A percentile compares a stretch with the other conserved stretches of the same genome.
Conservation (phyloP, 371 early-diverging fungal species). For the Haplosporangium sp. region DNA sequence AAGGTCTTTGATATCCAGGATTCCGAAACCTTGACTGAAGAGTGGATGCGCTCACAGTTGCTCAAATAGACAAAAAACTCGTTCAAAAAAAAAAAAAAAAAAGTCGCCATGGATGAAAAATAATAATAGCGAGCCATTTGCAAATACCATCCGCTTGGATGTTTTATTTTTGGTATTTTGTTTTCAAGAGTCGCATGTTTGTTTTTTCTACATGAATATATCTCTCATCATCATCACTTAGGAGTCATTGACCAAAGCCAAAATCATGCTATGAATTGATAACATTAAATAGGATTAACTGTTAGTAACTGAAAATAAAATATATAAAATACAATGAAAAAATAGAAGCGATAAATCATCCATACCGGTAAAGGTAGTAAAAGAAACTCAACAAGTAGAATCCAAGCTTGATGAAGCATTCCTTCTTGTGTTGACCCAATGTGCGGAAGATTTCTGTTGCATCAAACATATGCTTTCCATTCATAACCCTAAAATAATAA, state of each 20-base stretch:
- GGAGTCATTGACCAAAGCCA: constrained; percentile 49
- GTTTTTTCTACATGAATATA: too few species aligned
- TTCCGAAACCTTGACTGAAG: constrained; percentile 63
- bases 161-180: not conserved
- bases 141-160: not conserved
- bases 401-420: constrained; percentile 94
- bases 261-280: constrained; percentile 33
- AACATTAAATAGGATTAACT: not conserved
- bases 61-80: constrained; percentile 9
- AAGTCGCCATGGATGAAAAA: not conserved
- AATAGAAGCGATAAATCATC: too few species aligned
- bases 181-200: too few species aligned
- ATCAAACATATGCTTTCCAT: constrained; percentile 91
- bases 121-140: too few species aligned
- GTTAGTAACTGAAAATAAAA: not conserved
- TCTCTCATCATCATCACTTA: not conserved
- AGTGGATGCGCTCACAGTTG: constrained; percentile 59
- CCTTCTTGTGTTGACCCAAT: constrained; percentile 88
- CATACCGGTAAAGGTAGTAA: constrained; percentile 83
- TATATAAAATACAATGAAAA: constrained; percentile 9
- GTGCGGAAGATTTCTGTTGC: constrained; percentile 98
- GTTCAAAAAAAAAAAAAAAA: not conserved
- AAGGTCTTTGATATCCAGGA: constrained; percentile 70
- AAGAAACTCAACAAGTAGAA: constrained; percentile 96
- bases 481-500: constrained; percentile 69